Conservation (phyloP, 306 rosid species). For the Oxytropis ochrocephala region DNA sequence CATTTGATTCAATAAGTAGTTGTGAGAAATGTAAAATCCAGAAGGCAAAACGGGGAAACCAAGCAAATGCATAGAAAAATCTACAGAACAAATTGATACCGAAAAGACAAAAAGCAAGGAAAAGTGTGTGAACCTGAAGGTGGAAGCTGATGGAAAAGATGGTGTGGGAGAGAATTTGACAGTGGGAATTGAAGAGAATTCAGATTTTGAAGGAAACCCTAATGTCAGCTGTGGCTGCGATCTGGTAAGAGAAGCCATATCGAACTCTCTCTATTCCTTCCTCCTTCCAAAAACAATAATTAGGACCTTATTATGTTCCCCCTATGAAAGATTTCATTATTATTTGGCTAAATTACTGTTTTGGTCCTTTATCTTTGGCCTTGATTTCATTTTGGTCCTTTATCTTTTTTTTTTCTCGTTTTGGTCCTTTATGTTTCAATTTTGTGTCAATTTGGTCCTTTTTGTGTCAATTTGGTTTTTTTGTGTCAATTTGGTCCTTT, state of each 20-base stretch:
- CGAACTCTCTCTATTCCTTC: not conserved
- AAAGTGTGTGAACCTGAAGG: conserved; percentile 17
- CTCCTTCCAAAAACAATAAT: not conserved
- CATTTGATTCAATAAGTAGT: not conserved
- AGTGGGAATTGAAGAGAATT: not conserved
- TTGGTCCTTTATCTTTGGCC: too few relatives aligned
- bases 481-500: too few relatives aligned
- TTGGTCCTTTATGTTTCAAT: too few relatives aligned
- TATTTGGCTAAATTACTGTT: too few relatives aligned
- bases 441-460: too few relatives aligned
- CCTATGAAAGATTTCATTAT: too few relatives aligned
- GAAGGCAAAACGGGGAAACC: not conserved
- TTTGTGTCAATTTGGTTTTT: too few relatives aligned
- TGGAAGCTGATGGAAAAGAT: not conserved
- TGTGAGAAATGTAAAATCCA: not conserved
- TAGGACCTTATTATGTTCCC: not conserved
- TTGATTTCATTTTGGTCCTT: too few relatives aligned
- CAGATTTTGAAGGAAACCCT: conserved; percentile 29
- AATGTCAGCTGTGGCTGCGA: not conserved
- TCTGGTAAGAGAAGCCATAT: conserved; percentile 13
- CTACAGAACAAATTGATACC: not conserved
- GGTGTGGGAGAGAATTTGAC: not conserved
- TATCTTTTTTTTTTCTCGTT: too few relatives aligned
- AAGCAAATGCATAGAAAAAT: not conserved
- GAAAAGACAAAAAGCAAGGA: not conserved